These are phyloP conservation scores for Vitis rupestris DNA, from an alignment of 164 flowering plant genomes.

Conservation along the genomic window DNA sequence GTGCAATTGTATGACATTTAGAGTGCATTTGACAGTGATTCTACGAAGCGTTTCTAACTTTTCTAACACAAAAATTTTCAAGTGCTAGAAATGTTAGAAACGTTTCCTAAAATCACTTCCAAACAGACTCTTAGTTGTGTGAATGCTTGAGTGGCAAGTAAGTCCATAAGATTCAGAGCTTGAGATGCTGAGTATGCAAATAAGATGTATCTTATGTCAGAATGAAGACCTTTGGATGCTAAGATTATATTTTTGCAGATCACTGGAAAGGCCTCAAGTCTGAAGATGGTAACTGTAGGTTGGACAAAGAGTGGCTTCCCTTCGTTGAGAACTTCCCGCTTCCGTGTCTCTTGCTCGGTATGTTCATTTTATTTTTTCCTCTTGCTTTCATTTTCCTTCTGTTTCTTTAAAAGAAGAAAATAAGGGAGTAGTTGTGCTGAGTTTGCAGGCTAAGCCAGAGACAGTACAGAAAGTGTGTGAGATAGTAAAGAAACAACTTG, in stretches of 20 bases:
- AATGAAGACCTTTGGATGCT: background rate
- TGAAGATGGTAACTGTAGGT: conserved; percentile 24
- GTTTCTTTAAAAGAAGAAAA: background rate
- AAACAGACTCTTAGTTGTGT: too few species aligned
- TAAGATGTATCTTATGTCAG: too few species aligned
- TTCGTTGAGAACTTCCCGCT: conserved; percentile 32
- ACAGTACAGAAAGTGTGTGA: conserved; percentile 32
- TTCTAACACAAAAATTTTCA: too few species aligned
- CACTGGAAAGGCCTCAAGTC: conserved; percentile 18
- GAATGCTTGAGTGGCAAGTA: too few species aligned
- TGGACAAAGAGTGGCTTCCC: conserved; percentile 33
- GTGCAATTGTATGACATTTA: too few species aligned
- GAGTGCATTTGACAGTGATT: too few species aligned
- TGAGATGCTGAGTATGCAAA: too few species aligned
- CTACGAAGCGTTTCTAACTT: too few species aligned
- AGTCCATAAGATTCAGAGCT: too few species aligned
- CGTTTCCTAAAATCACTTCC: too few species aligned
- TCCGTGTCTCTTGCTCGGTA: conserved; percentile 42
- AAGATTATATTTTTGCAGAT: conserved; percentile 20
- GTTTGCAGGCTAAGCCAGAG: conserved; percentile 34
- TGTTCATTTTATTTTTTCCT: background rate
- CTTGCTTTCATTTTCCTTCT: background rate
- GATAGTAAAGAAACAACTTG: conserved; percentile 35
- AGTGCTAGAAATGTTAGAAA: too few species aligned
- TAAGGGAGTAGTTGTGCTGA: background rate